These are phyloP conservation scores for Zygotorulaspora mrakii DNA, from an alignment of 1,139 yeast genomes.

Conservation along the genomic window DNA sequence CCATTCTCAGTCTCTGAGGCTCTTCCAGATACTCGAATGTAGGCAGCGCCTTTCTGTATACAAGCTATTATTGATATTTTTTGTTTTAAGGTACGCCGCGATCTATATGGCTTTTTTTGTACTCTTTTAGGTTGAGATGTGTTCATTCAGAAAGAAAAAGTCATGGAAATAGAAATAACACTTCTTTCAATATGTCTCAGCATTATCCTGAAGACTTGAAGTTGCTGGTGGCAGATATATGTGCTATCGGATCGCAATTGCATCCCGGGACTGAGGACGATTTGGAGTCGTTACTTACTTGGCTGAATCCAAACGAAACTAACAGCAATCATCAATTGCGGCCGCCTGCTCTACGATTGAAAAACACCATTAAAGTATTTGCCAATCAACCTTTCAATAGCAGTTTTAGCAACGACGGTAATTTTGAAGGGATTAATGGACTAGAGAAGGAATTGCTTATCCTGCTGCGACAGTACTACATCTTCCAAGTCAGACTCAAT, in stretches of 20 bases:
- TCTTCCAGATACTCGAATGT: too few species aligned
- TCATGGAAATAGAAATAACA: too few species aligned
- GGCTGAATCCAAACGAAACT: conserved; percentile 30
- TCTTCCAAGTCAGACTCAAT: conserved; percentile 23
- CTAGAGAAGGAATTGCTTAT: conserved; percentile 10
- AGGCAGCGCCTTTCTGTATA: too few species aligned
- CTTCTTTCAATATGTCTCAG: conserved; percentile 9
- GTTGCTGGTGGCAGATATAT: conserved; percentile 4
- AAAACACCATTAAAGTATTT: conserved; percentile 23
- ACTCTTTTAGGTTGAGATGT: neutral
- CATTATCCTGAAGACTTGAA: conserved; percentile 9
- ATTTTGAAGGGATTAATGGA: conserved; percentile 10
- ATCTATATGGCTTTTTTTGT: neutral
- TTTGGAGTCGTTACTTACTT: conserved; percentile 26
- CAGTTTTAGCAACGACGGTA: conserved; percentile 2
- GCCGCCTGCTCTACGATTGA: conserved; percentile 29
- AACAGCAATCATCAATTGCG: conserved; percentile 25
- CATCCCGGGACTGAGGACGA: conserved; percentile 22
- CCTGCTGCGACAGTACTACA: conserved; percentile 22
- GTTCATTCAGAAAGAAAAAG: neutral
- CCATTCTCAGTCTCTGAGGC: too few species aligned
- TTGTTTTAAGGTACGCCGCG: too few species aligned
- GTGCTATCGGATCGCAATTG: conserved; percentile 6
- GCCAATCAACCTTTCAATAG: conserved; percentile 8
- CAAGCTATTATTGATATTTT: too few species aligned